Evolutionary conservation across 345 rosid genomes (phyloP).

Genomic region (Erysimum cheiranthoides): DNA sequence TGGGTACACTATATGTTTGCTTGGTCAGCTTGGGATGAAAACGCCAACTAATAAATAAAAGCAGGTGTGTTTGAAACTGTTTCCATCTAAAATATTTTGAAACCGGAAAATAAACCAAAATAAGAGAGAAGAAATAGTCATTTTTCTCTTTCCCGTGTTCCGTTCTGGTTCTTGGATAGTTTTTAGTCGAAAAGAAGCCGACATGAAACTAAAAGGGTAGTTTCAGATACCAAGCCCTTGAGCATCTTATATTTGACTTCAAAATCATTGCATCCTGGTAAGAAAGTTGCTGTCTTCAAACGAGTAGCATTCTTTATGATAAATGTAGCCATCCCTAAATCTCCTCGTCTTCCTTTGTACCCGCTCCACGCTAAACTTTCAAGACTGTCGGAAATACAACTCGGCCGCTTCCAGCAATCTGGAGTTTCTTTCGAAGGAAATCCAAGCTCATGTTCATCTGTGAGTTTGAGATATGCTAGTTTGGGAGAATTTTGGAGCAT

Average conservation of each 20-base stretch:
- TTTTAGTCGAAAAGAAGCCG: background rate
- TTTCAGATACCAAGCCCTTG: background rate
- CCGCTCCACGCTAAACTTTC: background rate
- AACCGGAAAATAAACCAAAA: background rate
- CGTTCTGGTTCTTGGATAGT: background rate
- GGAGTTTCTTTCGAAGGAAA: background rate
- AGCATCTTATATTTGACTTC: slow-evolving; percentile 6
- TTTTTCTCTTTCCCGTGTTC: too few species aligned
- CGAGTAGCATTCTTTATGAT: background rate
- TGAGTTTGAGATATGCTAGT: slow-evolving; percentile 15
- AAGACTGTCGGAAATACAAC: background rate
- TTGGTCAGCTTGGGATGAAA: background rate
- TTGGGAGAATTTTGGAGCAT: slow-evolving; percentile 12
- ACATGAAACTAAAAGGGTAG: background rate
- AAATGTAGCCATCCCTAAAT: background rate
- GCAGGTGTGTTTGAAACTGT: too few species aligned
- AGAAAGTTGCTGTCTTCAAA: slow-evolving; percentile 3
- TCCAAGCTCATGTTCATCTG: background rate
- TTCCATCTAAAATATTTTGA: too few species aligned
- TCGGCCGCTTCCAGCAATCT: background rate
- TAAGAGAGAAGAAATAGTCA: too few species aligned
- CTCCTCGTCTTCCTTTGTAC: background rate
- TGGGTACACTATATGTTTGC: background rate
- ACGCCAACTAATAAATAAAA: too few species aligned
- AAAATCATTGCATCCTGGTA: background rate